Evolutionary conservation across 768 basidiomycete genomes (phyloP).

Genomic region (Phaffia australis): DNA sequence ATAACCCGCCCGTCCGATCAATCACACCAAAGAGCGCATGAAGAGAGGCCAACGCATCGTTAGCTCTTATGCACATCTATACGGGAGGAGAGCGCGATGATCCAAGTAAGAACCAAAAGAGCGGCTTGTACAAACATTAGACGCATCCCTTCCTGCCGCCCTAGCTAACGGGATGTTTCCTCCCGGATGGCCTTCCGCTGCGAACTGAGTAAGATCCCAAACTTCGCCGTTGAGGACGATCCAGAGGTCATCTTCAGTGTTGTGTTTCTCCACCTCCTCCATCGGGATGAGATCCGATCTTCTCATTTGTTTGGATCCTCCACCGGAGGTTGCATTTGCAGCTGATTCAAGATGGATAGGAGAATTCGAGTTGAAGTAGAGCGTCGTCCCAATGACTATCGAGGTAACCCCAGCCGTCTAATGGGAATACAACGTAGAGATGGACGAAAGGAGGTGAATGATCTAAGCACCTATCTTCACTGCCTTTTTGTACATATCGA

Average conservation of each 20-base stretch:
- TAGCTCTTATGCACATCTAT: no score
- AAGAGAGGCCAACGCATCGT: no score
- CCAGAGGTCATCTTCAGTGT: constrained; percentile 34
- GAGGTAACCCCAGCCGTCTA: background rate
- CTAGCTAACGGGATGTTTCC: constrained; percentile 33
- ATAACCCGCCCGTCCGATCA: no score
- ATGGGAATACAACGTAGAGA: background rate
- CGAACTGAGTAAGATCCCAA: constrained; percentile 37
- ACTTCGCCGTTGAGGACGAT: constrained; percentile 35
- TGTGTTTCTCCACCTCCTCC: constrained; percentile 35
- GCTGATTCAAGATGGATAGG: background rate
- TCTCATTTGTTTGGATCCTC: constrained; percentile 3
- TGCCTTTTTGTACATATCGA: background rate
- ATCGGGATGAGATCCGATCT: constrained; percentile 31
- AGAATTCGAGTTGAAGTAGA: background rate
- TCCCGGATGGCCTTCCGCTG: constrained; percentile 34
- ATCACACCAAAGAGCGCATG: no score
- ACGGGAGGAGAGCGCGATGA: no score
- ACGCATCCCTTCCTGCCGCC: constrained; percentile 35
- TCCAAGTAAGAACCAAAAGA: background rate
- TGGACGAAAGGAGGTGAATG: background rate
- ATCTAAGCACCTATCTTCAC: background rate
- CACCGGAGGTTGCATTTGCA: background rate
- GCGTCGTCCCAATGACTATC: background rate
- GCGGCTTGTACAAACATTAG: constrained; percentile 10